A percentile compares a stretch with the other conserved stretches of the same genome.
phyloP scores from a whole-genome alignment of 768 basidiomycete species.

The Russula emetica region DNA sequence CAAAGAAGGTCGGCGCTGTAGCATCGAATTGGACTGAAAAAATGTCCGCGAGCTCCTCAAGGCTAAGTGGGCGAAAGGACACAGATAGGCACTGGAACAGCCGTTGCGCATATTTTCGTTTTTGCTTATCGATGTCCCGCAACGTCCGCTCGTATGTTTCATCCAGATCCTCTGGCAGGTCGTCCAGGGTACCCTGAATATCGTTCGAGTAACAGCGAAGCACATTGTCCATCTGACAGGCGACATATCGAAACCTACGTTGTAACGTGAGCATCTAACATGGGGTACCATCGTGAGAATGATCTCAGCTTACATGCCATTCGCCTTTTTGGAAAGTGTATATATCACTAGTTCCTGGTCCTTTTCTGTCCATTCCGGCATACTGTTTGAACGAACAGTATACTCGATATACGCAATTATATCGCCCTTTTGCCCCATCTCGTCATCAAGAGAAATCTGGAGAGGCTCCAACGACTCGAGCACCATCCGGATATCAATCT shows the following conservation, averaged over 20 bases:
- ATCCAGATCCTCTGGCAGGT: not conserved
- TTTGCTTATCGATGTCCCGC: not conserved
- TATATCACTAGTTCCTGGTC: not conserved
- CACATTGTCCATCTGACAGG: not conserved
- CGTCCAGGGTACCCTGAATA: not conserved
- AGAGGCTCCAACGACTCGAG: not conserved
- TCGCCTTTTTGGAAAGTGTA: not conserved
- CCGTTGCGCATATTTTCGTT: not conserved
- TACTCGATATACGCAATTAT: not conserved
- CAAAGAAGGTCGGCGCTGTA: not conserved
- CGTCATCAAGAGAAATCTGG: not conserved
- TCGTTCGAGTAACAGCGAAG: not conserved
- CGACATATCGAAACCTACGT: not conserved
- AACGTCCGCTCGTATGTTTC: not conserved
- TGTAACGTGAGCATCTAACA: not conserved
- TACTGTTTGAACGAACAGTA: not conserved
- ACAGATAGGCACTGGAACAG: not conserved
- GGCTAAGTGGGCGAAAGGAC: not conserved
- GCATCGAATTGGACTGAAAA: not conserved
- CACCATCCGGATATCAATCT: not conserved
- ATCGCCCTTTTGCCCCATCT: not conserved
- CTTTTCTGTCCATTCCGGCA: constrained; percentile 9
- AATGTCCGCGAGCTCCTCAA: not conserved
- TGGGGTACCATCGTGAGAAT: not conserved
- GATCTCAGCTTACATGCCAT: not conserved